phyloP scores from a whole-genome alignment of 2,329 filamentous ascomycete genomes.

The Didymosphaeria variabile region DNA sequence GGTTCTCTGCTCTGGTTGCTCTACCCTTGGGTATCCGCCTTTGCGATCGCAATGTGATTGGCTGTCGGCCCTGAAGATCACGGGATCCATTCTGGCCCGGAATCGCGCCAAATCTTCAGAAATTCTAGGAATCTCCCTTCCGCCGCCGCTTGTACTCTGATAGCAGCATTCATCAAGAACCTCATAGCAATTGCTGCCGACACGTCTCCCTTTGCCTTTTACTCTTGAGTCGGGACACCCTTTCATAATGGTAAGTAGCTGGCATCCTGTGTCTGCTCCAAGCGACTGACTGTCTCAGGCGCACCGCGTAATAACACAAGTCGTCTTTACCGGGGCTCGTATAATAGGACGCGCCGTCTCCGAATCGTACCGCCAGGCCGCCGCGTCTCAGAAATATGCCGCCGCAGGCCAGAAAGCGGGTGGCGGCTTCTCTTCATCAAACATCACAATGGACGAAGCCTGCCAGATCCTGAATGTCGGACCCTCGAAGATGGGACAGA shows the following conservation, averaged over 20 bases:
- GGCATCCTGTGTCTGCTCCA: slow-evolving; percentile 5
- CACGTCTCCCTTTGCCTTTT: neutral
- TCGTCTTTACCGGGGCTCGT: slow-evolving; percentile 87
- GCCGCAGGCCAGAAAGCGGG: slow-evolving; percentile 73
- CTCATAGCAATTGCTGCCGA: neutral
- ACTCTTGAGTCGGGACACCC: neutral
- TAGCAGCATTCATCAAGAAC: slow-evolving; percentile 24
- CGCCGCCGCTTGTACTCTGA: slow-evolving; percentile 18
- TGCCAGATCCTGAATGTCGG: slow-evolving; percentile 98
- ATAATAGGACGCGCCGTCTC: slow-evolving; percentile 92
- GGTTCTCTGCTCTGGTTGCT: neutral
- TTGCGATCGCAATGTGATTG: slow-evolving; percentile 48
- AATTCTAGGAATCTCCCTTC: slow-evolving; percentile 32
- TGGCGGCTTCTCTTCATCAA: slow-evolving; percentile 67
- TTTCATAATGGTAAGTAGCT: slow-evolving; percentile 37
- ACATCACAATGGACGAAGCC: slow-evolving; percentile 93
- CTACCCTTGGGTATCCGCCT: slow-evolving; percentile 9
- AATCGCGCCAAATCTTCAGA: slow-evolving; percentile 34
- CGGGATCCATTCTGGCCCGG: slow-evolving; percentile 28
- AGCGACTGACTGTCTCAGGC: slow-evolving; percentile 66
- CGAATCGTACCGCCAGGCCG: slow-evolving; percentile 95
- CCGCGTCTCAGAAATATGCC: slow-evolving; percentile 84
- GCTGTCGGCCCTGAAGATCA: slow-evolving; percentile 28
- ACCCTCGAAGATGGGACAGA: slow-evolving; percentile 79
- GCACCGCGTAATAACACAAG: slow-evolving; percentile 92